A percentile compares a stretch with the other conserved stretches of the same genome.
These are phyloP conservation scores for Fusarium marasasianum DNA, from an alignment of 2,329 filamentous ascomycete genomes.

Conservation along the genomic window DNA sequence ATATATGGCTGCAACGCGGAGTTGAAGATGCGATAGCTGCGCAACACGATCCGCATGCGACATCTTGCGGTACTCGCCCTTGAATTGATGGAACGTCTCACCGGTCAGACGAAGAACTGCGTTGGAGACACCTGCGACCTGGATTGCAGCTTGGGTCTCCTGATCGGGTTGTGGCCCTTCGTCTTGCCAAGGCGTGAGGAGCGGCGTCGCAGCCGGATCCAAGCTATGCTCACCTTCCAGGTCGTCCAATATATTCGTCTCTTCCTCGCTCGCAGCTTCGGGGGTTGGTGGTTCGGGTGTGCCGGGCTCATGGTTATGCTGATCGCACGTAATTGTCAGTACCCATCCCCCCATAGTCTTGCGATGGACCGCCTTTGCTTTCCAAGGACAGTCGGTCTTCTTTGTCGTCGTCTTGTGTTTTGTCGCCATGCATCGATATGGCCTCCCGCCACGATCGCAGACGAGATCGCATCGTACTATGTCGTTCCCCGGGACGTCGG, in stretches of 20 bases:
- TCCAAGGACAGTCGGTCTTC: conserved; percentile 58
- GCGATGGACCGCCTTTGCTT: conserved; percentile 56
- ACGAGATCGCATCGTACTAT: conserved; percentile 57
- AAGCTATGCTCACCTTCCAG: conserved; percentile 33
- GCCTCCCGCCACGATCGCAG: conserved; percentile 56
- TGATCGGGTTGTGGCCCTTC: conserved; percentile 48
- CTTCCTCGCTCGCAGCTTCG: conserved; percentile 48
- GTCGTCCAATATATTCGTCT: conserved; percentile 43
- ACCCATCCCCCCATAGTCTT: conserved; percentile 57
- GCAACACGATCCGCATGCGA: conserved; percentile 52
- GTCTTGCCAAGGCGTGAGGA: conserved; percentile 33
- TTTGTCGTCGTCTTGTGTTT: conserved; percentile 58
- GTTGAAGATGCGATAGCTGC: conserved; percentile 52
- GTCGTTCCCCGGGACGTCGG: conserved; percentile 53
- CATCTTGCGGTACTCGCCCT: conserved; percentile 56
- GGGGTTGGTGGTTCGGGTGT: conserved; percentile 55
- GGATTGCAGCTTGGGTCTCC: conserved; percentile 51
- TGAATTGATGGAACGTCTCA: conserved; percentile 56
- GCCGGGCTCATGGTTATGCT: conserved; percentile 57
- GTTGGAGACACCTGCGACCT: conserved; percentile 53
- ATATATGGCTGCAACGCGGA: conserved; percentile 56
- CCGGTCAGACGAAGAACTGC: conserved; percentile 52
- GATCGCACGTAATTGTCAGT: conserved; percentile 55
- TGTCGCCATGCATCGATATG: conserved; percentile 55
- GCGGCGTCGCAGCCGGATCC: conserved; percentile 9